Base-by-base conservation (phyloP, 352 stramenopile species). In the Pythium dissotocum region DNA sequence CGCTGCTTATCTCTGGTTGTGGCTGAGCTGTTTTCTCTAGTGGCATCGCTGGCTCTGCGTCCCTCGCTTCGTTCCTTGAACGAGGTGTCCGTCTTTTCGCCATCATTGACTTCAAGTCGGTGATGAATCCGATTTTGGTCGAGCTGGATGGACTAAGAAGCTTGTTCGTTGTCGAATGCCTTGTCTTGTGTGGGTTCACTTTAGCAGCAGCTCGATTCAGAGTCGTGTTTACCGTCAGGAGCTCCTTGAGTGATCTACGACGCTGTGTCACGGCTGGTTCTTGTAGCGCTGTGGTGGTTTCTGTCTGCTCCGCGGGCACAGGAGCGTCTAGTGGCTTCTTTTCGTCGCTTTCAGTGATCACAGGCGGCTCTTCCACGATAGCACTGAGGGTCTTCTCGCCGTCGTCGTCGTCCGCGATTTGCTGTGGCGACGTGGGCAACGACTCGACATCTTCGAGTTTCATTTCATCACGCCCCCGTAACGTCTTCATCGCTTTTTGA, bases 381-480 rank as follows among this genome's bases (percentile, higher is more conserved):
- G 33, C 33, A 1, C 16, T 14, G 4, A 60, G 54, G 6, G n/a
- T 18, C 4, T n/a, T 32, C 3, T 46, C 28, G 6, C 28, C 59
- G 26, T 44, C 42, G 13, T 40, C 18, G 26, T 32, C 49, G 32
- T 5, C 26, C 46, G 52, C 13, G 8, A 30, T 18, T 30, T 53
- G 46, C 2, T 21, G 13, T 36, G 73, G 67, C 44, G 74, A 75
- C 13, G 13, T 70, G 1, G 55, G 62, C 4, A 33, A 13, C 0
- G 69, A 77, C 21, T 79, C 65, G 26, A 79, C 6, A 36, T 82
- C 66, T 54, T 77, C 75, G 3, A 82, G 51, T 26, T 51, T 26
- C 40, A 80, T 78, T 24, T 57, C 49, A 6, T 67, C 57, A 26
- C 33, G 35, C 4, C 16, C 30, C 6, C 24, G 48, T 33, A 65